Evolutionary conservation across 495 filamentous ascomycete genomes (phyloP).

Genomic region (Trichodelitschia bisporula): DNA sequence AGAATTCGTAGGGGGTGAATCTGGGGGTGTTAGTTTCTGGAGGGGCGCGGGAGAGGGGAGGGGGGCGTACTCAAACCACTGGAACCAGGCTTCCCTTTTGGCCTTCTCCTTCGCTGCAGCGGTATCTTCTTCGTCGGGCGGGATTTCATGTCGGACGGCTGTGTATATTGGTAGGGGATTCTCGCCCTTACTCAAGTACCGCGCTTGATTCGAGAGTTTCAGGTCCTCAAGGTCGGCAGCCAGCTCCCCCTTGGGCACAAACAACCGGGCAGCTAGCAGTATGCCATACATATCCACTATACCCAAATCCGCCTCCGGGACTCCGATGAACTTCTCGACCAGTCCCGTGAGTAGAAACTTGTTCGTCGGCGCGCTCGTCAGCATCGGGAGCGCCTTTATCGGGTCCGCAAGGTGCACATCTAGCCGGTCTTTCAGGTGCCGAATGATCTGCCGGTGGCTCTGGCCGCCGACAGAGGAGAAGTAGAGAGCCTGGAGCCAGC

Average conservation of each 20-base stretch:
- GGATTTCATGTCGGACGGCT: slow-evolving; percentile 90
- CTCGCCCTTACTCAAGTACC: slow-evolving; percentile 44
- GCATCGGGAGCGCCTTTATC: slow-evolving; percentile 46
- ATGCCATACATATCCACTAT: slow-evolving; percentile 84
- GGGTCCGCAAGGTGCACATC: slow-evolving; percentile 82
- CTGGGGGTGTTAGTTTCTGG: slow-evolving; percentile 3
- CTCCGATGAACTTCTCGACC: slow-evolving; percentile 72
- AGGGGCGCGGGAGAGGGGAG: not conserved
- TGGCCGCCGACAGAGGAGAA: slow-evolving; percentile 54
- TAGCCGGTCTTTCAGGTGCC: slow-evolving; percentile 67
- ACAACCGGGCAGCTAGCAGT: slow-evolving; percentile 52
- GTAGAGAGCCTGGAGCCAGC: slow-evolving; percentile 81
- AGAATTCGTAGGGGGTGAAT: slow-evolving; percentile 85
- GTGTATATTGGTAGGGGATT: slow-evolving; percentile 87
- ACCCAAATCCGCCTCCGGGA: slow-evolving; percentile 58
- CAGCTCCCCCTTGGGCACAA: slow-evolving; percentile 70
- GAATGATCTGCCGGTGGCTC: slow-evolving; percentile 38
- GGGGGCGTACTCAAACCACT: slow-evolving; percentile 58
- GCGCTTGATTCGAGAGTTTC: slow-evolving; percentile 64
- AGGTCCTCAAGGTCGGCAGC: slow-evolving; percentile 50
- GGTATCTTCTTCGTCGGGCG: slow-evolving; percentile 20
- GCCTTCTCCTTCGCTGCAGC: slow-evolving; percentile 27
- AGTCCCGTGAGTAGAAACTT: slow-evolving; percentile 73
- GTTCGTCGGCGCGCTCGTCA: slow-evolving; percentile 68
- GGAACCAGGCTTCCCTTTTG: slow-evolving; percentile 67